Evolutionary conservation across 768 basidiomycete genomes (phyloP), one percentile per base, ranked within the genome.

Genomic region (Exsudoporus frostii): DNA sequence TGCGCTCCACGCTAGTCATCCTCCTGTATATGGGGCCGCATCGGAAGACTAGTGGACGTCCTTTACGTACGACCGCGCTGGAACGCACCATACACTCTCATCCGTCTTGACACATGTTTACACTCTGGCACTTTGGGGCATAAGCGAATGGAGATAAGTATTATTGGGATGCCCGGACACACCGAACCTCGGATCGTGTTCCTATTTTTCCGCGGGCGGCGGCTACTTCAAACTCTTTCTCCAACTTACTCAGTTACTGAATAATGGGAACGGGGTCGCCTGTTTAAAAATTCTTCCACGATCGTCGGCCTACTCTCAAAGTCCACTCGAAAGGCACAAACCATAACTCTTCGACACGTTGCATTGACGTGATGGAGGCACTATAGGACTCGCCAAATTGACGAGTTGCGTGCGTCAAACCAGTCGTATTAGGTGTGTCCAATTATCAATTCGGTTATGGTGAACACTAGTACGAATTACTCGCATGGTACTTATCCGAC

Each of bases 21-120:
- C 20, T 36, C 22, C 41, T 20, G 15, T 7, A 22, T 30, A 41
- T 17, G 45, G 19, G 27, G 58, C 55, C n/a, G 67, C 68, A 60
- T 38, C 71, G 57, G 70, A 77, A 52, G 73, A 76, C 48, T 64
- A 68, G 30, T 74, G 76, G 74, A 66, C 67, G 7, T 72, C 71
- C n/a, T 73, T 74, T 51, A 73, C 72, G 69, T 62, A 72, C 36
- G 65, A 67, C 53, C 30, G 3, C 7, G 19, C 48, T 20, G 39
- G 22, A 37, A 29, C n/a, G 2, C 24, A 37, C 27, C n/a, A 15
- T 46, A 24, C 68, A 45, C 24, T 22, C 30, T 27, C 19, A 34
- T 43, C 25, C 36, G 13, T 24, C 34, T 43, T 45, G 29, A 32
- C 29, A 42, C 17, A n/a, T 33, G 27, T 36, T 36, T 30, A 7